Base-by-base conservation (phyloP, 2,329 filamentous ascomycete species). In the Penicillium sp. region DNA sequence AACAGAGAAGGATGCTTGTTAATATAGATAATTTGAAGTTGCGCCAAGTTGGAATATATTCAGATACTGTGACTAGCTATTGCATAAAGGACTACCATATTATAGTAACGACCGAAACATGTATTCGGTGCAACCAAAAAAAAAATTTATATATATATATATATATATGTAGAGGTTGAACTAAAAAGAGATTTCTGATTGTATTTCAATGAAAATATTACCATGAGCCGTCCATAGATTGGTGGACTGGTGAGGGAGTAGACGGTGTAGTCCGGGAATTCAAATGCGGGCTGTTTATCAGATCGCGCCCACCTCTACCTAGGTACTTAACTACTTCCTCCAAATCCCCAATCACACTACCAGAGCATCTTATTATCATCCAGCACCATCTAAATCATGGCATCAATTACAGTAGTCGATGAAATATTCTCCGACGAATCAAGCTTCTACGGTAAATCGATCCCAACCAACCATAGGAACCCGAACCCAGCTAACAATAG, bases 381-480 rank as follows among this genome's bases (percentile, higher is more conserved):
- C 20, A 45, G 11, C 4, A 6, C 9, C 1, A 13, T 6, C 13
- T 18, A 24, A 18, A 50, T 7, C 1, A 62, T 61, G 55, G 2
- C 49, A 5, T 38, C 44, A 6, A 47, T 7, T 4, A 26, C 16
- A 13, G n/a, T 40, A 34, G 40, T 48, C 11, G 64, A 66, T n/a
- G 67, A 67, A n/a, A 55, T 70, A 7, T 62, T 77, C 14, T 77
- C 76, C 5, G 74, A 76, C 16, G 76, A 77, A 24, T 79, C 76
- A 2, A 78, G 75, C 52, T 78, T 78, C 63, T 77, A 79, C 52
- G 76, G 76, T 74, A 62, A 53, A 57, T 48, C 22, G 31, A 10
- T 16, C 20, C 4, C 37, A 32, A 44, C n/a, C 20, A 34, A 10
- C 18, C 20, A 9, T 7, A 42, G 45, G 11, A 16, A n/a, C n/a